A percentile compares a stretch with the other conserved stretches of the same genome.
phyloP scores from a whole-genome alignment of 2,329 filamentous ascomycete genomes.

The Alternaria infectoria region DNA sequence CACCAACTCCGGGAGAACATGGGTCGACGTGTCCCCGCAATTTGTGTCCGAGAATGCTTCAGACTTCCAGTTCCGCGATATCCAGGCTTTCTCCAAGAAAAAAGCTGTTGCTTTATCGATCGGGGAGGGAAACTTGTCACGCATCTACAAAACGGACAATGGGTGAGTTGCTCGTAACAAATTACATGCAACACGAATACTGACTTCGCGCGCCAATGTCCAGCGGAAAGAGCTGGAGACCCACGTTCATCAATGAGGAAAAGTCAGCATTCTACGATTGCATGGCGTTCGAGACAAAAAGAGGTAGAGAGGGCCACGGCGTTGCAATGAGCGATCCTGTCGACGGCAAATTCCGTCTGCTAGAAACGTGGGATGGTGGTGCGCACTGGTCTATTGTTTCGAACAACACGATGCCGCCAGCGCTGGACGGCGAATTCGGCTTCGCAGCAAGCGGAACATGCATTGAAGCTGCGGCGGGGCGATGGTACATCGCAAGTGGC shows the following conservation, averaged over 20 bases:
- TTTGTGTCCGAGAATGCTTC: slow-evolving; percentile 26
- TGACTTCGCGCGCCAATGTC: background rate
- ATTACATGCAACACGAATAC: background rate
- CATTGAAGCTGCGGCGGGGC: slow-evolving; percentile 32
- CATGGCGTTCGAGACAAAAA: slow-evolving; percentile 33
- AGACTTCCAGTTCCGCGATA: slow-evolving; percentile 35
- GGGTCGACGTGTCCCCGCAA: slow-evolving; percentile 32
- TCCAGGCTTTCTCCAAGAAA: slow-evolving; percentile 32
- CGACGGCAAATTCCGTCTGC: slow-evolving; percentile 33
- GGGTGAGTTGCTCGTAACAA: background rate
- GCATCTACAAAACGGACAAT: slow-evolving; percentile 31
- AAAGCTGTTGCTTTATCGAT: slow-evolving; percentile 31
- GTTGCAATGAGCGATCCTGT: slow-evolving; percentile 40
- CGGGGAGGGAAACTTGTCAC: slow-evolving; percentile 32
- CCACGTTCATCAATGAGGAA: slow-evolving; percentile 33
- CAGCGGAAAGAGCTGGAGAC: slow-evolving; percentile 27
- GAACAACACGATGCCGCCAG: slow-evolving; percentile 20
- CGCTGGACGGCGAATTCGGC: slow-evolving; percentile 29
- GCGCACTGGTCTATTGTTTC: slow-evolving; percentile 26
- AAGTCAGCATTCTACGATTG: slow-evolving; percentile 37
- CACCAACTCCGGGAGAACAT: slow-evolving; percentile 27
- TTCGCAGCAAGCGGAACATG: slow-evolving; percentile 39
- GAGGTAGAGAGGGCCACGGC: slow-evolving; percentile 17
- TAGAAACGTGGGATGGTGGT: slow-evolving; percentile 36
- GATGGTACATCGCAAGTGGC: slow-evolving; percentile 38